These are phyloP conservation scores for Dendrobium officinale DNA, from an alignment of 106 monocot species.

Conservation along the genomic window DNA sequence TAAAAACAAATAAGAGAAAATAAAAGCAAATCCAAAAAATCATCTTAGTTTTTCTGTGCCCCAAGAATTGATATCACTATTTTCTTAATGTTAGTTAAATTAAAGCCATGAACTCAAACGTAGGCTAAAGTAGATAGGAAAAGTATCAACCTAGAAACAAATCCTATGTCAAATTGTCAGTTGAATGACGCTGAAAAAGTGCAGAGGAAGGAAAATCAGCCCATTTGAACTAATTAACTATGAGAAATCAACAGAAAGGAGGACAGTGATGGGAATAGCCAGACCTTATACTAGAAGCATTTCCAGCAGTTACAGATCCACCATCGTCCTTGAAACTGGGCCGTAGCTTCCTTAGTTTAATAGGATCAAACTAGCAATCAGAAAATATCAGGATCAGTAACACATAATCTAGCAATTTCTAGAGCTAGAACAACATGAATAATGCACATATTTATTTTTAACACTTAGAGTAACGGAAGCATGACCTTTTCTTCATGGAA, in stretches of 20 bases:
- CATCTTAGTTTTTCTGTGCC: not conserved
- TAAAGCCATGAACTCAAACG: not conserved
- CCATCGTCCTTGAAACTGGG: slow-evolving; percentile 94
- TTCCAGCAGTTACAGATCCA: slow-evolving; percentile 94
- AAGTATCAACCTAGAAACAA: not conserved
- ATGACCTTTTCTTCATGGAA: too few species aligned
- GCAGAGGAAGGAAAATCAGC: not conserved
- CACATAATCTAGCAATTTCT: not conserved
- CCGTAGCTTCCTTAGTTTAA: slow-evolving; percentile 78
- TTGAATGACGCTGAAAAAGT: not conserved
- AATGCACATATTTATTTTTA: not conserved
- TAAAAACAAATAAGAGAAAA: too few species aligned
- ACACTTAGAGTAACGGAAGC: too few species aligned
- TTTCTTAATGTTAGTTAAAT: not conserved
- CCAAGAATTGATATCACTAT: not conserved
- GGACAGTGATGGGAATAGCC: not conserved
- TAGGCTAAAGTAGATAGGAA: not conserved
- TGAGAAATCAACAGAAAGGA: not conserved
- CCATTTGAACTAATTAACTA: not conserved
- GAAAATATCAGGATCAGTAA: slow-evolving; percentile 8
- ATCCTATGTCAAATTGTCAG: not conserved
- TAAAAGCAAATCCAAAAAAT: not conserved
- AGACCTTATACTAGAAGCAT: slow-evolving; percentile 98
- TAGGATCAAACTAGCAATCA: slow-evolving; percentile 72
- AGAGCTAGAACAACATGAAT: not conserved